These are phyloP conservation scores for Thelonectria rubi DNA, from an alignment of 2,329 filamentous ascomycete species.

Conservation along the genomic window DNA sequence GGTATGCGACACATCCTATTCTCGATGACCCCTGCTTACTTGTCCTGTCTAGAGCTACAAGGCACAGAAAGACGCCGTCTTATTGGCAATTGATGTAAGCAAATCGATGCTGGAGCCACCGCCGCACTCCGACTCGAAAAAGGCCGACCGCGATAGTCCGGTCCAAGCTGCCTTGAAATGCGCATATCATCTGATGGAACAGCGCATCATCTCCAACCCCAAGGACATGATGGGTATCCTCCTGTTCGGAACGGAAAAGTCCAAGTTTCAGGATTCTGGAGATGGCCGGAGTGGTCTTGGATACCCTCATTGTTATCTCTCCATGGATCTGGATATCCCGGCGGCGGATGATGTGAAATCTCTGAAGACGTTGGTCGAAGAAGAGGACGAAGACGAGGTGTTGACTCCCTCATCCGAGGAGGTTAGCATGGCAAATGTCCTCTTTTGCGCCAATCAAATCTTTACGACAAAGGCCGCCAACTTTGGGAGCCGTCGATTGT, in stretches of 20 bases:
- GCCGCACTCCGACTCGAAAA: slow-evolving; percentile 72
- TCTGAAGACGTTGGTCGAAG: slow-evolving; percentile 78
- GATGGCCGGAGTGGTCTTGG: slow-evolving; percentile 67
- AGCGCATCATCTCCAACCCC: slow-evolving; percentile 96
- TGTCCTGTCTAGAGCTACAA: slow-evolving; percentile 75
- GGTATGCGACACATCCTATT: slow-evolving; percentile 50
- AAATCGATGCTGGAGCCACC: slow-evolving; percentile 82
- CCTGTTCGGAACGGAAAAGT: slow-evolving; percentile 87
- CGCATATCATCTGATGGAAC: slow-evolving; percentile 94
- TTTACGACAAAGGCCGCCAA: slow-evolving; percentile 96
- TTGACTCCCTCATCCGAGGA: slow-evolving; percentile 74
- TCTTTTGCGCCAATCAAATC: slow-evolving; percentile 96
- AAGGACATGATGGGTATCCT: slow-evolving; percentile 97
- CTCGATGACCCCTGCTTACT: slow-evolving; percentile 24
- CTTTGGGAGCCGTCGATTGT: slow-evolving; percentile 91
- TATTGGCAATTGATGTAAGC: slow-evolving; percentile 94
- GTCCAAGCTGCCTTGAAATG: slow-evolving; percentile 89
- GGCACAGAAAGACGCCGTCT: slow-evolving; percentile 94
- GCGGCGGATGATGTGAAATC: slow-evolving; percentile 86
- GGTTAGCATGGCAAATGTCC: slow-evolving; percentile 84
- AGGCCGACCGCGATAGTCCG: slow-evolving; percentile 80
- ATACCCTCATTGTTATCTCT: slow-evolving; percentile 92
- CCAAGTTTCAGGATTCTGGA: slow-evolving; percentile 77
- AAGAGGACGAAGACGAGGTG: slow-evolving; percentile 75
- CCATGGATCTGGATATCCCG: slow-evolving; percentile 88